Percentiles rank a stretch among this genome's conserved stretches.
These are phyloP conservation scores for Bertia moriformis DNA, from an alignment of 2,329 filamentous ascomycete genomes.

Conservation along the genomic window DNA sequence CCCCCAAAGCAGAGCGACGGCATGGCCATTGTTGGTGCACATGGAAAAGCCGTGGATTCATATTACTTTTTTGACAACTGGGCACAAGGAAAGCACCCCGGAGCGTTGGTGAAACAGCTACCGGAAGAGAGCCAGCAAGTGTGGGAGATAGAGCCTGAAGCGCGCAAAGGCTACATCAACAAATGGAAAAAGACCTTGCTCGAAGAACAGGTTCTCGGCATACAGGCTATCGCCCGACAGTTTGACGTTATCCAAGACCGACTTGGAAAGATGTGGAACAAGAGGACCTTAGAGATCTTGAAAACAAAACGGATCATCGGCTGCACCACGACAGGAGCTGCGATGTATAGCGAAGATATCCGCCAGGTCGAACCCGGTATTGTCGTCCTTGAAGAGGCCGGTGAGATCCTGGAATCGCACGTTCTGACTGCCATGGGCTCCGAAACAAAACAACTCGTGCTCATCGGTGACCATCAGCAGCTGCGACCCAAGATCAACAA, in stretches of 20 bases:
- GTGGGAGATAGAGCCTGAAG: slow-evolving; percentile 32
- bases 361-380: slow-evolving; percentile 38
- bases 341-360: slow-evolving; percentile 42
- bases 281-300: slow-evolving; percentile 27
- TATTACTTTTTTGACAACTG: slow-evolving; percentile 40
- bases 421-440: slow-evolving; percentile 42
- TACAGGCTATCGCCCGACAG: slow-evolving; percentile 20
- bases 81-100: slow-evolving; percentile 28
- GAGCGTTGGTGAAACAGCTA: slow-evolving; percentile 19
- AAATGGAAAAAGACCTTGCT: slow-evolving; percentile 30
- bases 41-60: slow-evolving; percentile 24
- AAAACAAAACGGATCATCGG: slow-evolving; percentile 45
- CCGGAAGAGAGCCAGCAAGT: slow-evolving; percentile 15
- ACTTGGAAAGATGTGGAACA: slow-evolving; percentile 26
- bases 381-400: slow-evolving; percentile 58
- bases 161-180: slow-evolving; percentile 17
- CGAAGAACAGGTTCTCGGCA: slow-evolving; percentile 29
- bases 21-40: slow-evolving; percentile 27
- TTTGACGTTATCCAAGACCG: slow-evolving; percentile 25
- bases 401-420: slow-evolving; percentile 58
- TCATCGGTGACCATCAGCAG: slow-evolving; percentile 65
- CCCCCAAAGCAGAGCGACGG: slow-evolving; percentile 28
- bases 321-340: slow-evolving; percentile 58
- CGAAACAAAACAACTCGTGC: slow-evolving; percentile 43
- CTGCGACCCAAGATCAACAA: slow-evolving; percentile 53